A percentile compares a stretch with the other conserved stretches of the same genome.
These are phyloP conservation scores for Meredithiella fracta DNA, from an alignment of 2,329 filamentous ascomycete genomes.

Conservation along the genomic window DNA sequence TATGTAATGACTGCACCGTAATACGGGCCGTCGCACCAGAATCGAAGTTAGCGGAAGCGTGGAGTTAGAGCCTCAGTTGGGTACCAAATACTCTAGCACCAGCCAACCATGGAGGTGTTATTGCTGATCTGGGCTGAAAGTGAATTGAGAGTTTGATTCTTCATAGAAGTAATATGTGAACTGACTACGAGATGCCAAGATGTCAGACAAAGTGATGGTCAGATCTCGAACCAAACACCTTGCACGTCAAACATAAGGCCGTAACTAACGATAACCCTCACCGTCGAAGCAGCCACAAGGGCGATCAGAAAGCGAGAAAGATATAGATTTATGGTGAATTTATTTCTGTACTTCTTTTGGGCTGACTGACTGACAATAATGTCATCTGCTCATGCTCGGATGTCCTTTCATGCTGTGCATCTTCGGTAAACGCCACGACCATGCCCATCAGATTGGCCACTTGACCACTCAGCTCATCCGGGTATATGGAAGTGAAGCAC, in stretches of 20 bases:
- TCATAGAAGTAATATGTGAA: too few species aligned
- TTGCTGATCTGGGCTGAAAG: too few species aligned
- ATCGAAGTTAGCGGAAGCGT: background rate
- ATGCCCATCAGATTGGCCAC: too few species aligned
- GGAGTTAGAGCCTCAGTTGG: background rate
- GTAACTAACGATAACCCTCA: background rate
- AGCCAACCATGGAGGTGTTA: background rate
- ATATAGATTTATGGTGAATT: too few species aligned
- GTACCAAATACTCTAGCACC: background rate
- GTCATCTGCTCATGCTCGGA: too few species aligned
- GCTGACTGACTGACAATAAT: too few species aligned
- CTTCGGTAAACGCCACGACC: too few species aligned
- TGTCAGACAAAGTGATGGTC: background rate
- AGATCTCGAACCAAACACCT: background rate
- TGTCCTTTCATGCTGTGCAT: too few species aligned
- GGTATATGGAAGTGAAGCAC: background rate
- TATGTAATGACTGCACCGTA: background rate
- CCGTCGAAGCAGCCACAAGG: background rate
- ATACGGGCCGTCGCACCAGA: background rate
- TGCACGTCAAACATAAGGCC: background rate
- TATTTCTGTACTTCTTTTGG: too few species aligned
- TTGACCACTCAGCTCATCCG: background rate
- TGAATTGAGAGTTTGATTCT: too few species aligned
- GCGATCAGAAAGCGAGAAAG: background rate
- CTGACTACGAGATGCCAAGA: background rate